phyloP scores from a whole-genome alignment of 352 stramenopile genomes.

The Globisporangium cederbergense region DNA sequence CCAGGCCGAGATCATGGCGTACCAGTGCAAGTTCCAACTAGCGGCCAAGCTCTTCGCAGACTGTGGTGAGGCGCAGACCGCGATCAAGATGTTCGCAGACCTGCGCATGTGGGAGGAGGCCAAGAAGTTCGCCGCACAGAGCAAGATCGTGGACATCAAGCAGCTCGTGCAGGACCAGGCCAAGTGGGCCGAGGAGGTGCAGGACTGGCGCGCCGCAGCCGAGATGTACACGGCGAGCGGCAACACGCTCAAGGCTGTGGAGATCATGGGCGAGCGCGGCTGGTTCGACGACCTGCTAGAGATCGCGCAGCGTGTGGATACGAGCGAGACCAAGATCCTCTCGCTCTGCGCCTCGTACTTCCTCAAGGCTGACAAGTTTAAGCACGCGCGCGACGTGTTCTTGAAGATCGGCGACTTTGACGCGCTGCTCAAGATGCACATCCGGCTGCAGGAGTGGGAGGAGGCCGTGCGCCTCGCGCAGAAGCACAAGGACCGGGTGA shows the following conservation, averaged over 20 bases:
- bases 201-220: conserved; percentile 89
- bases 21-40: conserved; percentile 89
- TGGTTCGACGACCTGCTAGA: conserved; percentile 87
- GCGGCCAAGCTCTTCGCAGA: conserved; percentile 88
- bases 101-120: conserved; percentile 93
- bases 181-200: conserved; percentile 90
- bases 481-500: conserved; percentile 70
- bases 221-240: conserved; percentile 91
- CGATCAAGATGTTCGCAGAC: conserved; percentile 94
- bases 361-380: conserved; percentile 69
- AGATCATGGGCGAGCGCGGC: conserved; percentile 84
- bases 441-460: conserved; percentile 89
- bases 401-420: conserved; percentile 81
- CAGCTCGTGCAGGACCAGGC: conserved; percentile 89
- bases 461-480: conserved; percentile 89
- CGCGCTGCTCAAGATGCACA: conserved; percentile 88
- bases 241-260: conserved; percentile 73
- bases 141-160: conserved; percentile 79
- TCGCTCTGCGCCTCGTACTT: conserved; percentile 63
- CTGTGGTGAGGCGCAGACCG: conserved; percentile 71
- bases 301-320: conserved; percentile 61
- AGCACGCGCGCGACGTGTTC: conserved; percentile 76
- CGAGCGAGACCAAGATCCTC: conserved; percentile 41
- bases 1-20: conserved; percentile 90
- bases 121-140: conserved; percentile 86